These are phyloP conservation scores for Fusarium abutilonis DNA, from an alignment of 2,329 filamentous ascomycete genomes.

Conservation along the genomic window DNA sequence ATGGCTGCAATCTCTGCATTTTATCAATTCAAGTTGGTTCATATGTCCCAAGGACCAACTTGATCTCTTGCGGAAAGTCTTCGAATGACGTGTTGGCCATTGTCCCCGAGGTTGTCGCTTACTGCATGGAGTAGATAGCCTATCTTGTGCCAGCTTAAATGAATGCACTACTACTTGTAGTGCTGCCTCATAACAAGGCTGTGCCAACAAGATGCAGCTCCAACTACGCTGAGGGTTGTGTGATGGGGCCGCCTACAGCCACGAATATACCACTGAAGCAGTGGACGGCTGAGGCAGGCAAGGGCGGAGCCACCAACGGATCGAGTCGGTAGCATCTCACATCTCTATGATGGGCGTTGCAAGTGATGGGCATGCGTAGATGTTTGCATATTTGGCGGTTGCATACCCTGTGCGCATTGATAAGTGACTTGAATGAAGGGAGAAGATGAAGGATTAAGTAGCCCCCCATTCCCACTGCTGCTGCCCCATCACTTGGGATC, in stretches of 20 bases:
- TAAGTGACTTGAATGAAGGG: conserved; percentile 5
- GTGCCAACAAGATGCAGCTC: not conserved
- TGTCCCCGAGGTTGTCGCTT: not conserved
- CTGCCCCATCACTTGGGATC: not conserved
- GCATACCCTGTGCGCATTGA: not conserved
- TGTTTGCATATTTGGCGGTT: not conserved
- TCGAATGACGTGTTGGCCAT: not conserved
- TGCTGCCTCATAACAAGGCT: not conserved
- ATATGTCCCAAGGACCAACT: not conserved
- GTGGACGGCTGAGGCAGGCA: not conserved
- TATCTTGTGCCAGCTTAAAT: not conserved
- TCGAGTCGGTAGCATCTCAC: not conserved
- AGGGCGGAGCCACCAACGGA: not conserved
- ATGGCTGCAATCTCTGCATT: not conserved
- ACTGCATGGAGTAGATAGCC: not conserved
- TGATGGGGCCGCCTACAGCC: not conserved
- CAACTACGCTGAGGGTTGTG: not conserved
- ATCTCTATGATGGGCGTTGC: not conserved
- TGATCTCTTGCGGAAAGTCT: not conserved
- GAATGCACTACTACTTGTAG: not conserved
- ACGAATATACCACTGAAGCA: conserved; percentile 7
- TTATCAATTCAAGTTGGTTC: not conserved
- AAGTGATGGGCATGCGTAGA: not conserved
- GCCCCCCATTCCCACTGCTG: not conserved
- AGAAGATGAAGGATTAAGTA: conserved; percentile 9